phyloP scores from a whole-genome alignment of 2,329 filamentous ascomycete genomes.

The Ophiostoma pallidulum region DNA sequence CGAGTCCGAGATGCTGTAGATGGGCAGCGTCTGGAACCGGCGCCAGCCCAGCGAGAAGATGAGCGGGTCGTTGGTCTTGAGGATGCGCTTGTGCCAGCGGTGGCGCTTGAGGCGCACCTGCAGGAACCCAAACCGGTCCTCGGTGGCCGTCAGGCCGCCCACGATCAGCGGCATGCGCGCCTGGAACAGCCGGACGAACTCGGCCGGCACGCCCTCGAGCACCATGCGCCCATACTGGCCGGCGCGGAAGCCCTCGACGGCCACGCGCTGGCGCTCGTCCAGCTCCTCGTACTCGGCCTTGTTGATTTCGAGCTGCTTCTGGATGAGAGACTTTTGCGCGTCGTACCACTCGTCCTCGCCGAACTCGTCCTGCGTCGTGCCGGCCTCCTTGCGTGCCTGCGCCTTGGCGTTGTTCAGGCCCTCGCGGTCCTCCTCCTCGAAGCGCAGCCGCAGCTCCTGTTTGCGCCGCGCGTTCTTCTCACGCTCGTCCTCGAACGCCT shows the following conservation, averaged over 20 bases:
- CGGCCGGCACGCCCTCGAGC: slow-evolving; percentile 78
- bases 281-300: slow-evolving; percentile 83
- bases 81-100: slow-evolving; percentile 97
- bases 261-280: slow-evolving; percentile 71
- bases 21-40: slow-evolving; percentile 81
- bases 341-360: slow-evolving; percentile 99
- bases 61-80: slow-evolving; percentile 95
- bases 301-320: slow-evolving; percentile 96
- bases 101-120: slow-evolving; percentile 96
- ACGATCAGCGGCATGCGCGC: slow-evolving; percentile 75
- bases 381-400: slow-evolving; percentile 60
- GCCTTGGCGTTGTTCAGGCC: slow-evolving; percentile 88
- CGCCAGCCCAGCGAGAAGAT: slow-evolving; percentile 97
- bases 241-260: slow-evolving; percentile 83
- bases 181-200: slow-evolving; percentile 79
- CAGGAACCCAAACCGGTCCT: slow-evolving; percentile 91
- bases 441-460: slow-evolving; percentile 86
- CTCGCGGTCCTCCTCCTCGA: slow-evolving; percentile 97
- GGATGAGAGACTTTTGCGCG: slow-evolving; percentile 83
- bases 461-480: slow-evolving; percentile 85
- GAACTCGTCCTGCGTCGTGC: slow-evolving; percentile 58
- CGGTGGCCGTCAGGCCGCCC: slow-evolving; percentile 84
- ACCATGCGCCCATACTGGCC: slow-evolving; percentile 91
- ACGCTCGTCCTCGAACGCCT: slow-evolving; percentile 71
- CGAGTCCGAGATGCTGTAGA: slow-evolving; percentile 93